Conservation (phyloP, 1,284 basidiomycete species). For the Moesziomyces antarcticus region DNA sequence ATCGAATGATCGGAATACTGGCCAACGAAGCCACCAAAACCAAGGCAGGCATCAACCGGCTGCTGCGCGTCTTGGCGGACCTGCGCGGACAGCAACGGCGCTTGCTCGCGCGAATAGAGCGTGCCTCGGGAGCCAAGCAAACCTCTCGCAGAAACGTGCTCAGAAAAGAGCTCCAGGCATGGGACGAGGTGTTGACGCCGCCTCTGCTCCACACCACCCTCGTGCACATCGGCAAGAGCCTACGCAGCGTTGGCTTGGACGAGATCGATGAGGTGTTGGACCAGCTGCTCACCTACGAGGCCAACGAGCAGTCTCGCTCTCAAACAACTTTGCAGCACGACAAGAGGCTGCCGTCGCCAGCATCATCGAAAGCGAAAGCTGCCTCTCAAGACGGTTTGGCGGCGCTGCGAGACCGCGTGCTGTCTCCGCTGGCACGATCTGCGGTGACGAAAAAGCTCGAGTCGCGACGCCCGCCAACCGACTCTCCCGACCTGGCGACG, state of each 20-base stretch:
- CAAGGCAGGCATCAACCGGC: conserved; percentile 19
- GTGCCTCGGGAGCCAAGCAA: conserved; percentile 1
- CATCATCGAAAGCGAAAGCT: not conserved
- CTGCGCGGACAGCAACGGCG: conserved; percentile 28
- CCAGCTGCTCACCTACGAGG: conserved; percentile 31
- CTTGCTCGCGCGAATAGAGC: conserved; percentile 17
- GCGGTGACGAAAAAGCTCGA: not conserved
- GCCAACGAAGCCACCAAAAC: conserved; percentile 18
- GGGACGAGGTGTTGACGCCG: conserved; percentile 23
- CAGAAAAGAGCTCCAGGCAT: conserved; percentile 12
- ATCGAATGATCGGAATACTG: conserved; percentile 7
- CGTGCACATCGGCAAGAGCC: conserved; percentile 22
- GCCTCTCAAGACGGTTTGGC: not conserved
- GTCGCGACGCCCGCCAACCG: conserved; percentile 2
- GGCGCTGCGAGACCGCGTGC: conserved; percentile 9
- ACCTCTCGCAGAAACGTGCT: not conserved
- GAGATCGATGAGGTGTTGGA: conserved; percentile 31
- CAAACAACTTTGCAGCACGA: no score
- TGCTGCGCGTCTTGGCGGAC: conserved; percentile 22
- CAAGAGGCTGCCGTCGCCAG: no score
- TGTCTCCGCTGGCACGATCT: conserved; percentile 7
- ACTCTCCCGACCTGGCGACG: conserved; percentile 38
- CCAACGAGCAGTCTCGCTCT: conserved; percentile 29
- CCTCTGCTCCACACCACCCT: conserved; percentile 18
- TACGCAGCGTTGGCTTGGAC: conserved; percentile 28